These are phyloP conservation scores for Arthrobotrys conoides DNA, from an alignment of 2,329 filamentous ascomycete genomes.

Conservation along the genomic window DNA sequence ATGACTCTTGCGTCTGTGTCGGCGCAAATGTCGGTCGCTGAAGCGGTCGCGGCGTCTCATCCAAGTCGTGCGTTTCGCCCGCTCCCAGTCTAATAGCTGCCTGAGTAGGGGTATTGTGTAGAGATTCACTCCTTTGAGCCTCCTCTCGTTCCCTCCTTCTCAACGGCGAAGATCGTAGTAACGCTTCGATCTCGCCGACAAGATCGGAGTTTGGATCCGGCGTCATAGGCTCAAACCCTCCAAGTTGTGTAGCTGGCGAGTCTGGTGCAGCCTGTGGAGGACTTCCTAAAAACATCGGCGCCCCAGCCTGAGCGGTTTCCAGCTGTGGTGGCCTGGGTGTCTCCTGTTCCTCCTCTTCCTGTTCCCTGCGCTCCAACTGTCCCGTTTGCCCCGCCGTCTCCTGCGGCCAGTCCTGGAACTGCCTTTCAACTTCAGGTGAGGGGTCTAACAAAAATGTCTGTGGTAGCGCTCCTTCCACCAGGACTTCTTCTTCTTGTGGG, in stretches of 20 bases:
- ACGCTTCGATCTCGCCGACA: conserved; percentile 53
- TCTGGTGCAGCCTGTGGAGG: conserved; percentile 39
- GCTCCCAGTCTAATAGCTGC: background rate
- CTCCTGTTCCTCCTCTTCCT: conserved; percentile 31
- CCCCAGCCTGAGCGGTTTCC: background rate
- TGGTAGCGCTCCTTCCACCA: background rate
- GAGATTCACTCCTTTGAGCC: conserved; percentile 18
- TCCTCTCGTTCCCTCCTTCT: conserved; percentile 27
- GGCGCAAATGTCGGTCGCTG: conserved; percentile 43
- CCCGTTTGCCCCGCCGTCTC: conserved; percentile 6
- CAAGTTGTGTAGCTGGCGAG: conserved; percentile 33
- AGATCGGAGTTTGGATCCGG: conserved; percentile 58
- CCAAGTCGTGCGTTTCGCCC: conserved; percentile 8
- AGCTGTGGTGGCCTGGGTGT: conserved; percentile 11
- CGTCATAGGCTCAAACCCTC: conserved; percentile 34
- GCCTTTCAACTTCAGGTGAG: conserved; percentile 28
- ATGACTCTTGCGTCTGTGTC: conserved; percentile 39
- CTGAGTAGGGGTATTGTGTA: conserved; percentile 27
- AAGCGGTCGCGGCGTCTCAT: conserved; percentile 33
- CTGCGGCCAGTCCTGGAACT: conserved; percentile 39
- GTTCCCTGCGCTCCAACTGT: conserved; percentile 3
- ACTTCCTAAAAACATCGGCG: conserved; percentile 4
- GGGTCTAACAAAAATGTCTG: conserved; percentile 30
- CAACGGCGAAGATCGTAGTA: conserved; percentile 48
- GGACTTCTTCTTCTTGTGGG: conserved; percentile 19